Conservation (phyloP, 2,329 filamentous ascomycete species). For the Fusarium sp. region DNA sequence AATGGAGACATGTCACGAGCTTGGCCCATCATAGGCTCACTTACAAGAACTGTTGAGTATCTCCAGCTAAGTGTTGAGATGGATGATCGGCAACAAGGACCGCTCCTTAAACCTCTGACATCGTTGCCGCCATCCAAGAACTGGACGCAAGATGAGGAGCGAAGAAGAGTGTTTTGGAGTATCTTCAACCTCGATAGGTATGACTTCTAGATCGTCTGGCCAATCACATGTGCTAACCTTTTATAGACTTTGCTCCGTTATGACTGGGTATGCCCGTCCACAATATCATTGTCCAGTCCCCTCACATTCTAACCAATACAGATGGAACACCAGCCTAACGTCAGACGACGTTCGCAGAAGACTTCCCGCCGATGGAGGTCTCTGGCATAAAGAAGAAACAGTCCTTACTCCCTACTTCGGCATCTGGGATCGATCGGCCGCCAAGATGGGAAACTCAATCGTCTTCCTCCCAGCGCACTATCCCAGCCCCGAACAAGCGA, state of each 20-base stretch:
- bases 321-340: slow-evolving; percentile 54
- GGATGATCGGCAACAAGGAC: slow-evolving; percentile 32
- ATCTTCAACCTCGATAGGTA: slow-evolving; percentile 53
- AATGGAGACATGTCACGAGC: slow-evolving; percentile 46
- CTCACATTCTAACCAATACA: slow-evolving; percentile 6
- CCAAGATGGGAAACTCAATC: slow-evolving; percentile 56
- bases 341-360: slow-evolving; percentile 51
- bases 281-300: rapidly evolving
- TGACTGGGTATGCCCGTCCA: slow-evolving; percentile 28
- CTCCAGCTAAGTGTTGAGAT: slow-evolving; percentile 50
- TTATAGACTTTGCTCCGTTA: slow-evolving; percentile 38
- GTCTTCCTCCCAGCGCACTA: slow-evolving; percentile 55
- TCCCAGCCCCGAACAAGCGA: slow-evolving; percentile 41
- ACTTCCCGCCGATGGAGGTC: slow-evolving; percentile 55
- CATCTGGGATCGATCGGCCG: slow-evolving; percentile 59
- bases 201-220: too few relatives aligned
- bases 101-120: slow-evolving; percentile 6
- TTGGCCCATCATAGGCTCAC: slow-evolving; percentile 51
- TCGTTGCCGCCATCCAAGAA: slow-evolving; percentile 39
- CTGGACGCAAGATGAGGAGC: slow-evolving; percentile 53
- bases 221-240: neutral
- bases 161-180: slow-evolving; percentile 53
- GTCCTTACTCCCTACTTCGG: slow-evolving; percentile 60
- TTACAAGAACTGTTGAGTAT: slow-evolving; percentile 51
- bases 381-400: slow-evolving; percentile 57